Conservation (phyloP, 1,139 yeast species). For the Arxiozyma telluris region DNA sequence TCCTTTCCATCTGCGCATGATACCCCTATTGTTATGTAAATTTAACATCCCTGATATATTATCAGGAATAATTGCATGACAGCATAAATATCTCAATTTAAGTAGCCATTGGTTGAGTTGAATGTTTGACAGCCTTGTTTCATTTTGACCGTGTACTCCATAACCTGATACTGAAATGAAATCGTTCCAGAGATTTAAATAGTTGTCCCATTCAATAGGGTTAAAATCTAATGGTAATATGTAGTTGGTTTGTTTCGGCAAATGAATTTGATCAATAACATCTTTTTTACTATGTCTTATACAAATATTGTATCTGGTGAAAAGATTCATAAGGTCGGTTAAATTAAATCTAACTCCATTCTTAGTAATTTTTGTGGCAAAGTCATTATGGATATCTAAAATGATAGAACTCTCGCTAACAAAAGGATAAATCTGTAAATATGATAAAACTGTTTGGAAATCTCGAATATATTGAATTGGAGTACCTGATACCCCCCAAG, state of each 20-base stretch:
- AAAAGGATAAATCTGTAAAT: slow-evolving; percentile 62
- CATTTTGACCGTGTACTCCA: slow-evolving; percentile 50
- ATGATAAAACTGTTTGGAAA: slow-evolving; percentile 59
- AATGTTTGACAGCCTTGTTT: slow-evolving; percentile 32
- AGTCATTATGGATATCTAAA: slow-evolving; percentile 2
- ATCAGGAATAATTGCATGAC: slow-evolving; percentile 67
- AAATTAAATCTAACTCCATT: slow-evolving; percentile 16
- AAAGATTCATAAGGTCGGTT: slow-evolving; percentile 21
- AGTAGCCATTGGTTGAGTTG: slow-evolving; percentile 50
- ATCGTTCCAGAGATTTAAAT: slow-evolving; percentile 51
- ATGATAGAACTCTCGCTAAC: slow-evolving; percentile 25
- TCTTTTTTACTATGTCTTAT: slow-evolving; percentile 77
- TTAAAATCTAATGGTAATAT: slow-evolving; percentile 66
- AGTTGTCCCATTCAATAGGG: slow-evolving; percentile 75
- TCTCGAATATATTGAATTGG: slow-evolving; percentile 67
- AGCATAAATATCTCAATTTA: slow-evolving; percentile 67
- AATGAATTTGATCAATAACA: slow-evolving; percentile 64
- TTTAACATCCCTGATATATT: slow-evolving; percentile 5
- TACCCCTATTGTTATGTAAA: slow-evolving; percentile 6
- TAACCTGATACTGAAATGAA: slow-evolving; percentile 48
- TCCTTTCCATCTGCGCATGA: neutral
- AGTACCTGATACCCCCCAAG: slow-evolving; percentile 97
- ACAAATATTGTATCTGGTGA: slow-evolving; percentile 33
- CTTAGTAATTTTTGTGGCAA: slow-evolving; percentile 8
- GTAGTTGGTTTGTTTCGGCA: slow-evolving; percentile 70